phyloP scores from a whole-genome alignment of 306 rosid genomes.

The Ziziphus jujuba region DNA sequence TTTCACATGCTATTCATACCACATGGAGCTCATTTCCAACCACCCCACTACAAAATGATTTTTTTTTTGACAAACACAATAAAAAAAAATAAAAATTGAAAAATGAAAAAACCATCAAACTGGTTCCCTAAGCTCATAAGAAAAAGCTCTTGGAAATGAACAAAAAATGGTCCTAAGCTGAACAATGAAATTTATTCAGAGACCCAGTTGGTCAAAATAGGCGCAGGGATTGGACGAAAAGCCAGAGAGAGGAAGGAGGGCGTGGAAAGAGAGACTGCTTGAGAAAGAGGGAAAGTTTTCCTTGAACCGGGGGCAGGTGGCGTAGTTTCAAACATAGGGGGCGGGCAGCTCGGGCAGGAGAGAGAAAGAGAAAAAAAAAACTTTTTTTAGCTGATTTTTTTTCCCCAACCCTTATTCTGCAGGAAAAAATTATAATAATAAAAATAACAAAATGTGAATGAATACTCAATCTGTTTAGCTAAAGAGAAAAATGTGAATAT shows the following conservation, averaged over 20 bases:
- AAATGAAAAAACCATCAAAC: background rate
- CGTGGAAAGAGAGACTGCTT: constrained; percentile 33
- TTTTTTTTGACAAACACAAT: no score
- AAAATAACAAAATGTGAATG: no score
- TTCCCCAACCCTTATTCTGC: no score
- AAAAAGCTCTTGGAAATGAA: constrained; percentile 6
- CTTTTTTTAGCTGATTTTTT: background rate
- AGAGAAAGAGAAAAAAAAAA: constrained; percentile 21
- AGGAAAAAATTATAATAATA: no score
- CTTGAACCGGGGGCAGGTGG: constrained; percentile 45
- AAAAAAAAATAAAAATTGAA: no score
- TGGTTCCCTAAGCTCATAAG: constrained; percentile 5
- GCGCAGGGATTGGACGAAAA: constrained; percentile 22
- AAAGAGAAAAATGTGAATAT: no score
- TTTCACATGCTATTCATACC: constrained; percentile 7
- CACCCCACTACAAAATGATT: background rate
- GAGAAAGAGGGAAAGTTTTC: constrained; percentile 42
- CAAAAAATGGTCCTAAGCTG: background rate
- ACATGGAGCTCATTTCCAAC: constrained; percentile 23
- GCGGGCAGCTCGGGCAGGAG: constrained; percentile 58
- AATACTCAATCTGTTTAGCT: no score
- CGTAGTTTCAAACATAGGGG: constrained; percentile 36
- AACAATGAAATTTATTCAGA: constrained; percentile 18
- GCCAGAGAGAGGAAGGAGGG: background rate
- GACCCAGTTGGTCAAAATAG: constrained; percentile 30